Evolutionary conservation across 1,284 basidiomycete genomes (phyloP), one percentile per base, ranked within the genome.

Genomic region (Ustilago sp.): DNA sequence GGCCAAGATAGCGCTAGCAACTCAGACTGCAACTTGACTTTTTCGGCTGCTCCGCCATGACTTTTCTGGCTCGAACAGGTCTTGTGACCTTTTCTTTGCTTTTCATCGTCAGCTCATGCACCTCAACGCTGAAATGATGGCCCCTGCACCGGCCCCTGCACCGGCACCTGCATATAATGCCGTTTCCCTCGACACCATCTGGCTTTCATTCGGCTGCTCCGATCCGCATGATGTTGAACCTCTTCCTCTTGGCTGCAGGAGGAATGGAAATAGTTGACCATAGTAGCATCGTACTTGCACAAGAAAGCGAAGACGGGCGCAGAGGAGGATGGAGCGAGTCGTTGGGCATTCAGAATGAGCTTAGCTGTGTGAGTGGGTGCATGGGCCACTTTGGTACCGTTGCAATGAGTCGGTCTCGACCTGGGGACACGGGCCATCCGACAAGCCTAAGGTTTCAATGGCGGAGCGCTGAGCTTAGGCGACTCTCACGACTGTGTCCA

Each of bases 91-190:
- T 52, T 48, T 8, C 50, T 11, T 52, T 48, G 13, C 50, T 11
- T 36, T 7, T 12, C 19, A n/a, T 32, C 19, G 53, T n/a, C 8
- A 13, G 13, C 51, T 59, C 23, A 50, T 38, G 32, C 63, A 57
- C 50, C 43, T 2, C 41, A 55, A 51, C 48, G 45, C 31, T 67
- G 58, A 54, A 41, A 38, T 35, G 28, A 39, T 70, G 68, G 68
- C 63, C 68, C 63, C 62, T 65, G 68, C 68, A 54, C 63, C 53
- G 68, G 68, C 63, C 68, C 63, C 62, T 65, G 68, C 68, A 54
- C 63, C 53, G 47, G 36, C 41, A 53, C 55, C 60, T 60, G 59
- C 59, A 57, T 53, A 17, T 8, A 11, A 13, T 32, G 48, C 28
- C 48, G 13, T 50, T 50, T 64, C 9, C 8, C 23, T 36, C 47